Base-by-base conservation (phyloP, 2,329 filamentous ascomycete genomes). In the Claviceps sp. region DNA sequence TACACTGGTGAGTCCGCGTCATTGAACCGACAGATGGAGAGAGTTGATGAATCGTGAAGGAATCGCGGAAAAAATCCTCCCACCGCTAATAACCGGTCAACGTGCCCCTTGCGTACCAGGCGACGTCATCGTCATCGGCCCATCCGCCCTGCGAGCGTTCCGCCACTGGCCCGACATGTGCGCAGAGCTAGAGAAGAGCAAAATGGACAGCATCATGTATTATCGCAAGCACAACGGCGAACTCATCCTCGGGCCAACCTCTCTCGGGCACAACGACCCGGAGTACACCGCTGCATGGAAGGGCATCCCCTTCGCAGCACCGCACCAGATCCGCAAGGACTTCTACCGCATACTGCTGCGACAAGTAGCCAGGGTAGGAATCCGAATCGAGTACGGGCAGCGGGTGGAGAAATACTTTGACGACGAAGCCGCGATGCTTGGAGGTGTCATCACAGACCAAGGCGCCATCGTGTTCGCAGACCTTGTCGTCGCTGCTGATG, bases 401-500 rank as follows among this genome's bases (percentile, higher is more conserved):
- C 23, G 44, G 1, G 17, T 53, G 5, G 22, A 46, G 7, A 17
- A 7, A 14, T 54, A 52, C 50, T 48, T 51, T 5, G 51, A 57
- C 20, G 49, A 52, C 37, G 50, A 47, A 1, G 37, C 14, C 1
- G 23, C 42, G 16, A n/a, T 4, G 8, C 22, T 34, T 3, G 55
- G 47, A 5, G 43, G 43, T 3, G 54, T 54, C 11, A 17, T 47
- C 2, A 37, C 46, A 0, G 49, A 50, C 4, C 22, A 50, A 22
- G 55, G 54, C 3, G 17, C 26, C 4, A n/a, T 42, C 7, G 48
- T 39, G 37, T 22, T 49, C 0, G 55, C 52, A 2, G 50, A 56
- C 26, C 20, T 57, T 1, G 47, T 57, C 3, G 49, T 57, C 16
- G 54, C 55, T 22, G 52, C 54, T 4, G 55, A 57, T 17, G 54